Percentiles rank a stretch among this genome's conserved stretches.
Conservation (phyloP, 2,329 filamentous ascomycete genomes). For the Pseudophaeomoniella oleicola region DNA sequence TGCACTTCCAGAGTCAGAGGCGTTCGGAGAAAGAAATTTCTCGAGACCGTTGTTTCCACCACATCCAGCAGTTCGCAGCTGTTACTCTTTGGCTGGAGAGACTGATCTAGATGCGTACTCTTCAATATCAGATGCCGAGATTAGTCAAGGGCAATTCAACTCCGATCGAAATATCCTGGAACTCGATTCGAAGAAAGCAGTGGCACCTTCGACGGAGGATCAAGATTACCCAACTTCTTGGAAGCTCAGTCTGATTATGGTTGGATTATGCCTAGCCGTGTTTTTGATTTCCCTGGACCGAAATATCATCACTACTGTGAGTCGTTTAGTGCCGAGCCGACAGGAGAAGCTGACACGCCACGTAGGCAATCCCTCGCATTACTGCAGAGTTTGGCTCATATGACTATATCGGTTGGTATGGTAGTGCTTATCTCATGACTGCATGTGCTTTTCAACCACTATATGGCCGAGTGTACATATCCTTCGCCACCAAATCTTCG, state of each 20-base stretch:
- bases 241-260: constrained; percentile 8
- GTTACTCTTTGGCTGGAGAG: not conserved
- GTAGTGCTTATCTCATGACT: constrained; percentile 10
- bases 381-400: constrained; percentile 10
- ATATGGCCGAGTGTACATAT: constrained; percentile 9
- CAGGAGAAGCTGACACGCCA: not conserved
- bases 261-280: constrained; percentile 15
- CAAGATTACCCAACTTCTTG: not conserved
- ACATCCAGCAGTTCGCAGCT: not conserved
- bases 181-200: not conserved
- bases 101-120: no score
- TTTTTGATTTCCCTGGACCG: constrained; percentile 16
- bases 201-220: not conserved
- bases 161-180: not conserved
- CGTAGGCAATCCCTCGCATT: constrained; percentile 11
- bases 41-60: not conserved
- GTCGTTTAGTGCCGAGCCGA: constrained; percentile 17
- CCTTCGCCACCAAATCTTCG: constrained; percentile 7
- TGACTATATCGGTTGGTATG: constrained; percentile 14
- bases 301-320: constrained; percentile 12
- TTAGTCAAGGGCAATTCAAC: not conserved
- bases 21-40: not conserved
- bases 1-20: not conserved
- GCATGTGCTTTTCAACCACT: constrained; percentile 9
- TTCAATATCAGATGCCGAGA: no score